Percentiles rank a stretch among this genome's conserved stretches.
Conservation (phyloP, 129 eudicot species). For the Ambrosia trifida region DNA sequence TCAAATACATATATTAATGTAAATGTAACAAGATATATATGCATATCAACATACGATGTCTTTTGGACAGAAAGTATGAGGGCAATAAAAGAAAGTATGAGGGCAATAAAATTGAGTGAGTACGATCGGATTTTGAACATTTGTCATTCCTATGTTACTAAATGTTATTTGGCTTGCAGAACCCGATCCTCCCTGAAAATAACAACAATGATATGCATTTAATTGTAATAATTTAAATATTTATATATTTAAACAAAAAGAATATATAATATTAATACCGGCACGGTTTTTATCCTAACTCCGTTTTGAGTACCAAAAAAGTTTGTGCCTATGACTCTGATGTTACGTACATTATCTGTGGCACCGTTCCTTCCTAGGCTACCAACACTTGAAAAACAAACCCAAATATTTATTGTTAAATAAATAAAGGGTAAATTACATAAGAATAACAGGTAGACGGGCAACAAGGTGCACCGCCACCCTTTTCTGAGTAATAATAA, state of each 20-base stretch:
- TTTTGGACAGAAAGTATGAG: not conserved
- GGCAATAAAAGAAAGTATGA: constrained; percentile 31
- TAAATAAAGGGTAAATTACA: too few species aligned
- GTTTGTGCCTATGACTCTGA: constrained; percentile 10
- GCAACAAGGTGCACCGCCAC: too few species aligned
- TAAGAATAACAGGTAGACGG: too few species aligned
- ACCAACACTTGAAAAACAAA: constrained; percentile 20
- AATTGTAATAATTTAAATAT: too few species aligned
- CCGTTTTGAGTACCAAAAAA: constrained; percentile 26
- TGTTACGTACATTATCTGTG: constrained; percentile 4
- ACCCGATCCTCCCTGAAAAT: constrained; percentile 24
- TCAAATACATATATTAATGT: not conserved
- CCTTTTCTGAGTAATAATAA: too few species aligned
- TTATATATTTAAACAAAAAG: not conserved
- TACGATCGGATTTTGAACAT: constrained; percentile 25
- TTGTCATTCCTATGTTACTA: constrained; percentile 16
- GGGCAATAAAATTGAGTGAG: constrained; percentile 34
- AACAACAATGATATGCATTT: not conserved
- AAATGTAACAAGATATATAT: not conserved
- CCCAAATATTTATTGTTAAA: not conserved
- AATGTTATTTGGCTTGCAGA: constrained; percentile 16
- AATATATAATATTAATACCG: not conserved
- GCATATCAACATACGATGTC: not conserved
- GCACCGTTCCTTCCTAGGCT: constrained; percentile 28
- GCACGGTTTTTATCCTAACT: constrained; percentile 30